Evolutionary conservation across 1,284 basidiomycete species (phyloP), one percentile per base, ranked within the genome.

Genomic region (Agaricales sp.): DNA sequence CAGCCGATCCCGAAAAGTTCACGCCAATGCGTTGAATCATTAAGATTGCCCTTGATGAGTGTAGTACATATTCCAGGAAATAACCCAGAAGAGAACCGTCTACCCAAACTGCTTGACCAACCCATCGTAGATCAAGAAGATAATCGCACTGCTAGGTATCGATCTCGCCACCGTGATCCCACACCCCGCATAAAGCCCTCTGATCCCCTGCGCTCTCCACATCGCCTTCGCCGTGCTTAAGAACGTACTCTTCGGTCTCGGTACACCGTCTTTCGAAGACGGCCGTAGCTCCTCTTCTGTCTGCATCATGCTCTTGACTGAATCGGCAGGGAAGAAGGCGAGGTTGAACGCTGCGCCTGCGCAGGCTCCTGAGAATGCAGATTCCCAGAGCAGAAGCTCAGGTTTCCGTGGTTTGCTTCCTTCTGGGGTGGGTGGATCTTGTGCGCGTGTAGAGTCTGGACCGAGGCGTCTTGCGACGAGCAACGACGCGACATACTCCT

Each of bases 291-390:
- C 90, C 50, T 83, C 83, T 58, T 82, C 82, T 0, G 92, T 95
- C 69, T 95, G 92, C 64, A 94, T 87, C 24, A 86, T 79, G 52
- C 82, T 87, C 67, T 95, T 95, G 59, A 94, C 81, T 21, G 82
- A 83, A 66, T 95, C 92, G 14, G 90, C 91, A 1, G 89, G 89
- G 70, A 92, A 92, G 49, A 87, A 67, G 19, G 78, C 75, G 54
- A 90, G 68, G 58, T 90, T 92, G 71, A 90, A 94, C 54, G 79
- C 71, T 4, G 88, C 79, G 1, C 92, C 92, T 2, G 89, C 89
- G 50, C 77, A 71, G 6, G 88, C 91, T 18, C 90, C 91, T 3
- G 85, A 76, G 0, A 82, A 57, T 47, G 89, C 87, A 30, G 90
- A 82, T 64, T 94, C 82, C 72, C 80, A 82, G 3, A 82, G 75